Base-by-base conservation (phyloP, 441 rosid species). In the Euphorbia schlechtendalii region DNA sequence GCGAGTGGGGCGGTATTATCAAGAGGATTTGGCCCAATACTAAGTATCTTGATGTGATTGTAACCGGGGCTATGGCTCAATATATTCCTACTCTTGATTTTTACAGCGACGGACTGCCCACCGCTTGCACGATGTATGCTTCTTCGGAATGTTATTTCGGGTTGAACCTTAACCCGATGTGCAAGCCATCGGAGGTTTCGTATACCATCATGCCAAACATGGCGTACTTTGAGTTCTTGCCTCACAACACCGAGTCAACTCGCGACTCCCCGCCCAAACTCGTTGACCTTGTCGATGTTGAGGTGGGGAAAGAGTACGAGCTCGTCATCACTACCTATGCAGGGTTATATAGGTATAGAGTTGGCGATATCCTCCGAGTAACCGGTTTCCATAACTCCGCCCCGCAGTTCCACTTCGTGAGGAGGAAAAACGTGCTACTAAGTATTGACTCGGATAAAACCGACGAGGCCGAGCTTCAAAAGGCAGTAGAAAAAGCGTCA, bases 41-140 rank as follows among this genome's bases (percentile, higher is more conserved):
- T 0, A 89, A 87, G 67, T 92, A 92, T 59, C 77, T 92, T 10
- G 98, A 92, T 66, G 98, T 92, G 58, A 92, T 92, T 4, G 98
- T 92, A 0, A 89, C 98, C 0, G 96, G 98, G 20, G 96, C 98
- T 21, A 92, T 92, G 98, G 91, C 96, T 21, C 98, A 91, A 62
- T 91, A 91, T 58, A 91, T 91, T 10, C 92, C 95, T 0, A 91
- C 98, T 1, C 78, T 92, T 27, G 91, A 92, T 60, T 89, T 81
- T 65, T 86, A 86, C 58, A 87, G 98, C 8, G 89, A 92, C 0
- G 86, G 98, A 10, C 71, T 92, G 1, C 96, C 98, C 0, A 64
- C 81, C 61, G 92, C 96, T 7, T 92, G 98, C 76, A 89, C 98
- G 4, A 89, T 89, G 98, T 91, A 91, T 45, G 98, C 95, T 6